phyloP scores from a whole-genome alignment of 139 green algal genomes.

The Pleodorina starrii region DNA sequence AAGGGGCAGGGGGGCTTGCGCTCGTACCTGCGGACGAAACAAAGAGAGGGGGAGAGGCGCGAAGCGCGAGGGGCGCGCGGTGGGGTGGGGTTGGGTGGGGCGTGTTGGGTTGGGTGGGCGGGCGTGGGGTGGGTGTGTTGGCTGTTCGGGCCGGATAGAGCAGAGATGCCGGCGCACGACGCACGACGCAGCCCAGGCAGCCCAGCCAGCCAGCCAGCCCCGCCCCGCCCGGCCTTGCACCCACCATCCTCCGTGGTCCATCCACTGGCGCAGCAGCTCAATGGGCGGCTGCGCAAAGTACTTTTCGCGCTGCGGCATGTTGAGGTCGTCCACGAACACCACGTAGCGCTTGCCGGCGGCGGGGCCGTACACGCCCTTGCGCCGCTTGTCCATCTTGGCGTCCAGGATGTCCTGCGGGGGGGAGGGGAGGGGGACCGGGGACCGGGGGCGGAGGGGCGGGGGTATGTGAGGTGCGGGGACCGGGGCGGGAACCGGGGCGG shows the following conservation, averaged over 20 bases:
- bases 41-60: neutral
- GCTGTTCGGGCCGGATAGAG: too few relatives aligned
- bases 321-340: slow-evolving; percentile 80
- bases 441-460: too few relatives aligned
- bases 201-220: too few relatives aligned
- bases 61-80: too few relatives aligned
- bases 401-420: slow-evolving; percentile 80
- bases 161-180: too few relatives aligned
- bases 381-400: slow-evolving; percentile 83
- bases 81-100: neutral
- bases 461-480: too few relatives aligned
- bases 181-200: too few relatives aligned
- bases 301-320: slow-evolving; percentile 83
- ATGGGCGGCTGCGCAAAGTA: slow-evolving; percentile 91
- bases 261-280: slow-evolving; percentile 89
- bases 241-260: slow-evolving; percentile 85
- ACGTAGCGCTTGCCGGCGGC: slow-evolving; percentile 71
- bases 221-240: too few relatives aligned
- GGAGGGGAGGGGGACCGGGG: neutral
- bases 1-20: slow-evolving; percentile 82
- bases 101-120: too few relatives aligned
- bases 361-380: slow-evolving; percentile 77
- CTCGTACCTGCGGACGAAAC: slow-evolving; percentile 72
- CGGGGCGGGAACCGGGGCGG: too few relatives aligned
- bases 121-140: too few relatives aligned